phyloP scores from a whole-genome alignment of 257 asterid genomes.

The Jaltomata sinuosa region DNA sequence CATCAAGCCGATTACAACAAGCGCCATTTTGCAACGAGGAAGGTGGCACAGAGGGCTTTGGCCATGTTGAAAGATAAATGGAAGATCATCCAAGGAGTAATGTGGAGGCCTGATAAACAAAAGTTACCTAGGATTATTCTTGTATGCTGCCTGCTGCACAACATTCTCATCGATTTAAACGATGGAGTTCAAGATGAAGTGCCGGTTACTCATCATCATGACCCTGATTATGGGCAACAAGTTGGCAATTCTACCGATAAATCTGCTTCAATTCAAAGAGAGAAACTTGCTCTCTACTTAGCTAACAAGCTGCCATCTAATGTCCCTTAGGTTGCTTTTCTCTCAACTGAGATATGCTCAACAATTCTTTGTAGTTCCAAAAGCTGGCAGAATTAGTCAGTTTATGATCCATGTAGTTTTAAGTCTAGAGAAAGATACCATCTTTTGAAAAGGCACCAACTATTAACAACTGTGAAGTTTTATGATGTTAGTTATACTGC shows the following conservation, averaged over 20 bases:
- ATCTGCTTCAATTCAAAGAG: slow-evolving; percentile 7
- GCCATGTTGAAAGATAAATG: slow-evolving; percentile 19
- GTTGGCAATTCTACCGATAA: neutral
- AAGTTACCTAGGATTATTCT: slow-evolving; percentile 16
- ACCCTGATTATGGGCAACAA: slow-evolving; percentile 3
- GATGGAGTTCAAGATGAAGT: slow-evolving; percentile 6
- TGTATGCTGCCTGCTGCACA: slow-evolving; percentile 19
- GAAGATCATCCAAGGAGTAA: slow-evolving; percentile 12
- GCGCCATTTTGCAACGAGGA: slow-evolving; percentile 8
- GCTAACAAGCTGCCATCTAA: slow-evolving; percentile 3
- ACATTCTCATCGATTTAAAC: slow-evolving; percentile 12
- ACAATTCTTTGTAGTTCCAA: neutral
- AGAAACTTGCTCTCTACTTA: slow-evolving; percentile 19
- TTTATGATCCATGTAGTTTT: neutral
- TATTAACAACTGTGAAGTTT: neutral
- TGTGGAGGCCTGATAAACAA: slow-evolving; percentile 19
- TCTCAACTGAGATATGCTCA: neutral
- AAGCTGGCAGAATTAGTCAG: neutral
- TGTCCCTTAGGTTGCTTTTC: neutral
- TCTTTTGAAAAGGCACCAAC: neutral
- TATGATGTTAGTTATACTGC: neutral
- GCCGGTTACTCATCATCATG: neutral
- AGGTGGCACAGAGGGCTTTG: slow-evolving; percentile 16
- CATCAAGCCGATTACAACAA: slow-evolving; percentile 6
- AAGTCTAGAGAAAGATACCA: neutral